Base-by-base conservation (phyloP, 495 filamentous ascomycete species). In the Gamarada debralockiae region DNA sequence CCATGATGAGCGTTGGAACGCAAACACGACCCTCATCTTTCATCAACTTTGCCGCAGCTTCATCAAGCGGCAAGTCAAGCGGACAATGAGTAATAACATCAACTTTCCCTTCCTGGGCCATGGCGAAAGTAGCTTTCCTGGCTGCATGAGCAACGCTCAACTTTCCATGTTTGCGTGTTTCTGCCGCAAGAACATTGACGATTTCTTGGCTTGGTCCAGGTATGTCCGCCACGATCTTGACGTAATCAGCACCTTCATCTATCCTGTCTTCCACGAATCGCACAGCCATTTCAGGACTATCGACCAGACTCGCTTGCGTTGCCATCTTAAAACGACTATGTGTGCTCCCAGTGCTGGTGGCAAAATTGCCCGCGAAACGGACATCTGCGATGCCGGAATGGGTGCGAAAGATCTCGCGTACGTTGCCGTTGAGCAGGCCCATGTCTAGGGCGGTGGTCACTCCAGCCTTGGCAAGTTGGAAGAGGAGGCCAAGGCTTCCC, bases 141-240 rank as follows among this genome's bases (percentile, higher is more conserved):
- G 60, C 27, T 7, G 67, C 65, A 48, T 72, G 67, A 0, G 66
- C 61, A 34, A 70, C 62, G 52, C 54, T 50, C 23, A 63, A 57
- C 15, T 56, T 61, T 10, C 52, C 49, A 13, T 58, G 48, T 23
- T 53, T 38, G 41, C 64, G 63, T 2, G 59, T 55, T 7, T 59
- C 57, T 3, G 49, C 46, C 9, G 66, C 68, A 12, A 69, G 40
- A 9, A 53, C 51, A 44, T 65, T 59, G 4, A 67, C 56, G 17
- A 65, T 55, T 8, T 51, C 57, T 38, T 68, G 65, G 38, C 52
- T 62, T 12, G 62, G 57, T 13, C 69, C 66, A 15, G 54, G 61
- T 2, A 54, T 40, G 13, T 63, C 67, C 5, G 64, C 67, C n/a
- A 69, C 58, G 52, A 73, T 65, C 51, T 74, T 73, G 57, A 70